Evolutionary conservation across 805 yeast genomes (phyloP), one percentile per base, ranked within the genome.

Genomic region (Hanseniaspora singularis): DNA sequence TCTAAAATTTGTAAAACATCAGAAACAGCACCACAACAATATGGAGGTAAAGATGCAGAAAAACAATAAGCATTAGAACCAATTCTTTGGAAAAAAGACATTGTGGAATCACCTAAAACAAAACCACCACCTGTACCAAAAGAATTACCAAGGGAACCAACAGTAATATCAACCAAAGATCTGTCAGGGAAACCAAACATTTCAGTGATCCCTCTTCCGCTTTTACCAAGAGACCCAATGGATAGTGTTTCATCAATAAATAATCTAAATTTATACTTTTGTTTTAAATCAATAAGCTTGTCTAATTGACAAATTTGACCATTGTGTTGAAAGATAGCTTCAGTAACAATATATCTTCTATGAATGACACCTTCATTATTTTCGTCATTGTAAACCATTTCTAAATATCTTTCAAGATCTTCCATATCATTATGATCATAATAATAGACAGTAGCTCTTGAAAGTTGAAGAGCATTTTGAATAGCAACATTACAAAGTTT

Each of bases 1-100:
- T 68, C 70, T 52, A 85, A 66, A 33, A 76, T 61, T 14, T 66
- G 57, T 33, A 85, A 66, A 0, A 74, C 72, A 45, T 68, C 68
- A 1, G 83, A 72, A 1, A 73, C 74, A 2, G 79, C 77, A 49
- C 68, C 72, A 1, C 95, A 94, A 36, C 86, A 74, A 63, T 82
- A 89, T 20, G 96, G 94, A 11, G 98, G 97, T 60, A 89, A 73
- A 1, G 96, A 75, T 7, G 98, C 98, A 57, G 94, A 82, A 62
- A 85, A 92, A 51, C 92, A 92, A 60, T 86, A 92, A 2, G 95
- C 96, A 53, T 72, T 71, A 12, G 95, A 84, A 20, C 86, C 81
- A 56, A 92, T 81, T 61, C 95, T 77, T 70, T 92, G 98, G 66
- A 89, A 95, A 55, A 79, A 79, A 28, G 87, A 76, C 86, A 92